These are phyloP conservation scores for Trichocomaceae sp. DNA, from an alignment of 2,329 filamentous ascomycete genomes.

Conservation along the genomic window DNA sequence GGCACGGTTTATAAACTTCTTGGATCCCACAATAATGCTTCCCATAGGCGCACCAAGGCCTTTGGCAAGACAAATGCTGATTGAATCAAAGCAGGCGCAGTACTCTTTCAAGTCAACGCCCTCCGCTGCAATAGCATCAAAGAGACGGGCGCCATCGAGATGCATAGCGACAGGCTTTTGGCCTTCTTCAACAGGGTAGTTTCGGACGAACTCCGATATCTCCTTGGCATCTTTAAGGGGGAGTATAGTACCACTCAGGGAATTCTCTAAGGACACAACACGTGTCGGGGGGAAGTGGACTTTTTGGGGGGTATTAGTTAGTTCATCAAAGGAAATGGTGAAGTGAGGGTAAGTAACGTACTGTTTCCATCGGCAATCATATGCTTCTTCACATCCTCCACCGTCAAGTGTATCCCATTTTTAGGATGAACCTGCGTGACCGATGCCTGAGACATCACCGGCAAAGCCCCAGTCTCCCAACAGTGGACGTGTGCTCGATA, in stretches of 20 bases:
- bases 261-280: slow-evolving; percentile 26
- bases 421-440: slow-evolving; percentile 23
- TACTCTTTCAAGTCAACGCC: slow-evolving; percentile 24
- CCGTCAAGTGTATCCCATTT: slow-evolving; percentile 30
- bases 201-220: slow-evolving; percentile 25
- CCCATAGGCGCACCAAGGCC: slow-evolving; percentile 30
- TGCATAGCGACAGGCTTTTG: slow-evolving; percentile 25
- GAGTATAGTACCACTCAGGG: slow-evolving; percentile 22
- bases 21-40: slow-evolving; percentile 25
- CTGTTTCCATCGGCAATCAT: slow-evolving; percentile 23
- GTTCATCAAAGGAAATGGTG: neutral
- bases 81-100: slow-evolving; percentile 26
- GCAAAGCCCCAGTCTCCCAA: slow-evolving; percentile 26
- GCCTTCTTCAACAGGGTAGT: slow-evolving; percentile 19
- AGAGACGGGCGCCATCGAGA: slow-evolving; percentile 28
- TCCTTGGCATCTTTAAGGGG: slow-evolving; percentile 23
- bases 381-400: slow-evolving; percentile 28
- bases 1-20: slow-evolving; percentile 23
- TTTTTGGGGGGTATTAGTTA: neutral
- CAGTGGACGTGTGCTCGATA: slow-evolving; percentile 30
- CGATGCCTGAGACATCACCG: slow-evolving; percentile 28
- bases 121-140: slow-evolving; percentile 23
- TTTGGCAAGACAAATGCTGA: slow-evolving; percentile 30
- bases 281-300: slow-evolving; percentile 27
- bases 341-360: slow-evolving; percentile 7